Conservation (phyloP, 106 monocot genomes). For the Apostasia shenzhenica region DNA sequence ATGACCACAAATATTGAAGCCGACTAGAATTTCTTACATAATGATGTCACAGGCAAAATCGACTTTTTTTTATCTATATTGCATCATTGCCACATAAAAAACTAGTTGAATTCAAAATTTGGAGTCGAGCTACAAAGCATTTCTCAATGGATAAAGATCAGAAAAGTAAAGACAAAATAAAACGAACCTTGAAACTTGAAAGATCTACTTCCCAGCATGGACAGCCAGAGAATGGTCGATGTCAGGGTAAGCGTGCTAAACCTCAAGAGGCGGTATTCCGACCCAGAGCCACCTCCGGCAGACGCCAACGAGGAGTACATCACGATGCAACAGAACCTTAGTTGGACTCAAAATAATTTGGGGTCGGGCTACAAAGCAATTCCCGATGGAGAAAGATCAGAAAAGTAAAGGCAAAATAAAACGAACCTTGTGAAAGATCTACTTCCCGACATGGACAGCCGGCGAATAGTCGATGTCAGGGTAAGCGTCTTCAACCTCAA, state of each 20-base stretch:
- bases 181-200: background rate
- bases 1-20: too few species aligned
- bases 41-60: too few species aligned
- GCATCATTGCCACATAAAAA: too few species aligned
- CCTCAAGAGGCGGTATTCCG: background rate
- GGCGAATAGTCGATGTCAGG: background rate
- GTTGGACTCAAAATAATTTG: too few species aligned
- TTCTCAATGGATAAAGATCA: too few species aligned
- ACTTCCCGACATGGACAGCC: background rate
- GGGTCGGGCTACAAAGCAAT: too few species aligned
- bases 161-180: background rate
- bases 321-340: too few species aligned
- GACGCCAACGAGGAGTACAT: background rate
- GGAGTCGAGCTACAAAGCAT: too few species aligned
- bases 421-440: background rate
- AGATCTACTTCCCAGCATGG: constrained; percentile 2
- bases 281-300: background rate
- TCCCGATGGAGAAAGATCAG: too few species aligned
- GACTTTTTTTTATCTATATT: too few species aligned
- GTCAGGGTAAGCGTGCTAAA: background rate
- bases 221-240: background rate
- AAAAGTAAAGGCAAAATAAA: background rate
- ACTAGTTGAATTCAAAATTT: too few species aligned
- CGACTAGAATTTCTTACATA: too few species aligned
- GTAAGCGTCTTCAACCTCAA: background rate